Base-by-base conservation (phyloP, 2,329 filamentous ascomycete species). In the Hypoxylon sp. region DNA sequence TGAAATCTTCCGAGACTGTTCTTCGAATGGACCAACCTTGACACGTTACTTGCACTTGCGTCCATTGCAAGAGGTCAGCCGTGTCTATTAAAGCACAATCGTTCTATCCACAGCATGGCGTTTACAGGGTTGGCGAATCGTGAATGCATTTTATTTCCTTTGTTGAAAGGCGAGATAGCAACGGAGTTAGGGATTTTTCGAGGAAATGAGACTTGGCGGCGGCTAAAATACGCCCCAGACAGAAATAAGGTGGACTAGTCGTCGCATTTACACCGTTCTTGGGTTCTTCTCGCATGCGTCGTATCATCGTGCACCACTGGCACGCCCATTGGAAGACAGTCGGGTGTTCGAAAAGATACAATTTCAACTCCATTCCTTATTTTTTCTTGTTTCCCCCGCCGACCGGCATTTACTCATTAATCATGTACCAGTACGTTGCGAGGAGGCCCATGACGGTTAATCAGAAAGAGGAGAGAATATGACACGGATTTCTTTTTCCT, bases 101-200 rank as follows among this genome's bases (percentile, higher is more conserved):
- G 36, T 70, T 69, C 61, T 58, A 45, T 65, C 60, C 59, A 64
- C 58, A 75, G 73, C 74, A 75, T 69, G 75, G 74, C 73, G 74
- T 75, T 74, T 53, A 70, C 36, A 49, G 71, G 63, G 50, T 34
- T 55, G 65, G 62, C 43, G 69, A 70, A 72, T 63, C 55, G 63
- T 69, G 67, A 69, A 61, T 67, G 68, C 52, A 70, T 72, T 70
- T 63, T 61, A 67, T 74, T 68, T 74, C 68, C 49, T 75, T 66
- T 75, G 72, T 74, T 52, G 38, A 69, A 46, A 36, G 50, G 52
- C 58, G 38, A 53, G 68, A 68, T 60, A 72, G 73, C 67, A 67
- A 68, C 41, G 73, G 73, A 72, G 73, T 76, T 74, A 43, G 52
- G 65, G 71, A 63, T 46, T 49, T 50, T 30, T 52, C 28, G 25